Base-by-base conservation (phyloP, 257 asterid species). In the Vinca minor region DNA sequence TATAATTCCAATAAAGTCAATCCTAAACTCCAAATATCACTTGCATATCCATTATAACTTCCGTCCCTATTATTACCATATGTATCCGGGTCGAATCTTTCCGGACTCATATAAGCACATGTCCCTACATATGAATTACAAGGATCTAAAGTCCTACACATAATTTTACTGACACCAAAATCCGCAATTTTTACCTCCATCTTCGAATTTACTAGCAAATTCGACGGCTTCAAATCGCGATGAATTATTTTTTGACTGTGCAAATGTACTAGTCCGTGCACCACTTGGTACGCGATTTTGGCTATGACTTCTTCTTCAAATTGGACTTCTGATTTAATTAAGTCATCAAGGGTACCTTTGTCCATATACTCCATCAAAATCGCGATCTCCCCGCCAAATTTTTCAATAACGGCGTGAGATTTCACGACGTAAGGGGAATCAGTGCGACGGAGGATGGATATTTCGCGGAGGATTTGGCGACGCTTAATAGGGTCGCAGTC, bases 101-200 rank as follows among this genome's bases (percentile, higher is more conserved):
- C 98, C 38, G 98, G 98, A 41, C 98, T 91, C 98, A 91, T 91
- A 71, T 91, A 91, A 0, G 96, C 96, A 69, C 96, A 91, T n/a
- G 98, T 91, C 0, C 98, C 98, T 3, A 91, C 96, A 69, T 86
- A 91, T 0, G 98, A 88, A 62, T 83, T 82, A 79, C 96, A 86
- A 13, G 98, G 88, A 29, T 88, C 96, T 12, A 88, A 45, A 0
- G 90, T 81, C 34, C 96, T 60, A 65, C 84, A 81, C 89, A 88
- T 81, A 12, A 91, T 84, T 77, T 85, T 88, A 38, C 95, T 88
- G 4, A 88, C 98, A 4, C 98, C 98, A 53, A 91, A 91, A 71
- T 91, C 96, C 0, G 98, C 85, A 35, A 91, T 88, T 13, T 91
- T 91, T 0, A 84, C 88, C 4, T 80, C 81, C 87, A 86, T 81